Evolutionary conservation across 208 protist genomes (phyloP), one percentile per base, ranked within the genome.

Genomic region (Wallacemonas sp.): DNA sequence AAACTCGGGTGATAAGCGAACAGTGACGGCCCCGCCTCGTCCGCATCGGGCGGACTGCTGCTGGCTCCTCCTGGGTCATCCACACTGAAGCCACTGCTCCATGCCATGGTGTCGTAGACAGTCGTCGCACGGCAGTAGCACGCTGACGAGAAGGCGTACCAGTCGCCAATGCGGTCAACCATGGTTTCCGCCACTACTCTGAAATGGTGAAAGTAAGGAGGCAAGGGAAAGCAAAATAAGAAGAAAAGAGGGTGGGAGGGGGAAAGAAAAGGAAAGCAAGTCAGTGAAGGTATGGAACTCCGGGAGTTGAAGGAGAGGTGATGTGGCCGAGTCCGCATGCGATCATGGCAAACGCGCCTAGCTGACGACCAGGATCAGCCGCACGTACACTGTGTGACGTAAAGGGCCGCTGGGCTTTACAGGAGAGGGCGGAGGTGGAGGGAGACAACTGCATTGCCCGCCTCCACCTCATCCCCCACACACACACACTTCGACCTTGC

Each of bases 81-180:
- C 15, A 29, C 33, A 17, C 42, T 39, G 26, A 74, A 73, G 30
- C 36, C 24, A 29, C 54, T 53, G 1, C 13, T 24, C 67, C 71
- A 89, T 46, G 17, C 12, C 63, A 89, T 57, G 26, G 59, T 12
- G 3, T 74, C 72, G 65, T 83, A 83, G 4, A 85, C 9, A 2
- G 71, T 79, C 9, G 79, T 46, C 27, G 70, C 50, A 32, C 78
- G 76, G 57, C 70, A 82, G 48, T 72, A 85, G 34, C 42, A 38
- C 26, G 61, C 57, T 19, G 66, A 66, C 17, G 71, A 77, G 53
- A 89, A 83, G 38, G 75, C 72, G 39, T 71, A 73, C 82, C 75
- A 89, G 17, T 89, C 76, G 22, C 79, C 82, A 19, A 78, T 64
- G 42, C 82, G 50, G 21, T 75, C 71, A 17, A 79, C 69, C 75